Evolutionary conservation across 2,329 filamentous ascomycete genomes (phyloP).

Genomic region (Phaeosphaeriaceae sp.): DNA sequence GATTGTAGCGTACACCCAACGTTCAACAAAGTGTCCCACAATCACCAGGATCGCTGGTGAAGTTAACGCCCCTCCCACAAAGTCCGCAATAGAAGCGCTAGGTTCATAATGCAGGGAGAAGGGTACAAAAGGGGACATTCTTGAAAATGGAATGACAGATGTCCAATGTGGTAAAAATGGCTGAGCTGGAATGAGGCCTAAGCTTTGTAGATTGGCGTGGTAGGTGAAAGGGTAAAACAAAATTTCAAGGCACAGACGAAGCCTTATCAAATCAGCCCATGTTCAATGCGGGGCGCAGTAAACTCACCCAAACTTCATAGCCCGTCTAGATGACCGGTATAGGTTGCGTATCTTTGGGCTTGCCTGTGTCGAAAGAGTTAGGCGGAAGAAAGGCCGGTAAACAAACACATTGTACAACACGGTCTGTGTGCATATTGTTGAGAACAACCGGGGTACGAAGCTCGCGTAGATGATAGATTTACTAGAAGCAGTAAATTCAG

Average conservation of each 20-base stretch:
- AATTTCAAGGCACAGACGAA: conserved; percentile 36
- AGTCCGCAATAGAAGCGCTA: conserved; percentile 20
- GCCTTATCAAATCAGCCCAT: conserved; percentile 15
- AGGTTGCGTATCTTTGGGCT: conserved; percentile 25
- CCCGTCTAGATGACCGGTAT: conserved; percentile 29
- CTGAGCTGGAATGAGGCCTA: conserved; percentile 36
- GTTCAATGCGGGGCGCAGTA: background rate
- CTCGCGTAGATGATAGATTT: conserved; percentile 35
- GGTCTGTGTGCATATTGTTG: conserved; percentile 26
- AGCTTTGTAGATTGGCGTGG: conserved; percentile 36
- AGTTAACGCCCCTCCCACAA: conserved; percentile 23
- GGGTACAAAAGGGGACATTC: conserved; percentile 30
- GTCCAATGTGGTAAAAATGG: conserved; percentile 36
- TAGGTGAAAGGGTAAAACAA: conserved; percentile 43
- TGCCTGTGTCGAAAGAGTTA: conserved; percentile 29
- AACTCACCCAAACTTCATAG: conserved; percentile 30
- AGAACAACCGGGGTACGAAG: conserved; percentile 29
- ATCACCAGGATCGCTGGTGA: conserved; percentile 39
- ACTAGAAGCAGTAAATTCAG: conserved; percentile 27
- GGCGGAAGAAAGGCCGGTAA: conserved; percentile 37
- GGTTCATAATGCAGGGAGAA: conserved; percentile 24
- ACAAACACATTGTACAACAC: conserved; percentile 25
- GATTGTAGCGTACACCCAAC: conserved; percentile 33
- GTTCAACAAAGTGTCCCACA: conserved; percentile 31
- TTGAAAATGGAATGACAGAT: conserved; percentile 39